Evolutionary conservation across 2,329 filamentous ascomycete species (phyloP), one percentile per base, ranked within the genome.

Genomic region (Hirsutella rhossiliensis): DNA sequence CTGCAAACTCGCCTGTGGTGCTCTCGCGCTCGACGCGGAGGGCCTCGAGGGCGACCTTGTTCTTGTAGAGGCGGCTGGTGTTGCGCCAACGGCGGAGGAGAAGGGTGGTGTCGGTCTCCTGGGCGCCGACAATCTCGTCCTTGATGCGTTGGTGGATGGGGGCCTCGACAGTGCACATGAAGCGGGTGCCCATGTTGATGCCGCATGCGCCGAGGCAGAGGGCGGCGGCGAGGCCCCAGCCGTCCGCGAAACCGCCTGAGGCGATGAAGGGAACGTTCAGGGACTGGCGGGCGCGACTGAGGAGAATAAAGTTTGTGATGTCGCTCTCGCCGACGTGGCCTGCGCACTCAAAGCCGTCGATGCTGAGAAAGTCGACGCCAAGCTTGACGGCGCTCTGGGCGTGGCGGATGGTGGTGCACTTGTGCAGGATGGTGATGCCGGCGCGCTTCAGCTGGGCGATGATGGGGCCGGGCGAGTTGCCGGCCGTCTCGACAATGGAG

Each of bases 181-280:
- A 98, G 37, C 92, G 75, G 11, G 92, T 98, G 46, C 92, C 92
- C 92, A 98, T 98, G 68, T 98, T 98, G 67, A 97, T 82, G 50
- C 92, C 92, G 62, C 87, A 86, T 0, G 92, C 92, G 31, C 92
- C 92, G 12, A 98, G 75, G 36, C 83, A 82, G 54, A 98, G 71
- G 8, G 92, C 92, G 2, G 90, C 92, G 1, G 92, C 92, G 18
- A 98, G 75, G 4, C 92, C 92, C 56, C 94, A 79, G 0, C 92
- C 92, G 61, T 98, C 92, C 12, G 88, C 90, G 59, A 98, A 97
- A 2, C 92, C 92, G 45, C 92, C 92, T 2, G 85, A 94, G 1
- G 92, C 92, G 59, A 98, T 95, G 63, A 97, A 98, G 1, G 92
- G 92, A 11, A 94, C 78, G 31, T 75, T 76, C 32, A 98, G 77